Evolutionary conservation across 805 yeast genomes (phyloP).

Genomic region (Starmerella riodocensis): DNA sequence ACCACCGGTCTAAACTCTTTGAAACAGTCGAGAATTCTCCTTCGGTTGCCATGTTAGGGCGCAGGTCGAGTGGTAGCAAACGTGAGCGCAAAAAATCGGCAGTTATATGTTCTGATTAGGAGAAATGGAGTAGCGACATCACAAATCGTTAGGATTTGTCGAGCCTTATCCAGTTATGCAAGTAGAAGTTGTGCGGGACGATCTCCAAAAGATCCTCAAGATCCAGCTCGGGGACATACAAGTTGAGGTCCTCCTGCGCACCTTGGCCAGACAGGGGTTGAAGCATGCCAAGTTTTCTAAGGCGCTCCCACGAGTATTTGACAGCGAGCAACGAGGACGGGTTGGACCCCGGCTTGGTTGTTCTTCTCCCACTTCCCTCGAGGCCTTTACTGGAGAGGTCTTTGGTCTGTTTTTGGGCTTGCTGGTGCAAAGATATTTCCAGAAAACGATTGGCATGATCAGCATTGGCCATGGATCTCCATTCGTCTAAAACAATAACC

Average conservation of each 20-base stretch:
- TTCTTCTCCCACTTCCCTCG: neutral
- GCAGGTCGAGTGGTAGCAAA: too few species aligned
- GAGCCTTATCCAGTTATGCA: constrained; percentile 32
- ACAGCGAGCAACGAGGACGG: constrained; percentile 41
- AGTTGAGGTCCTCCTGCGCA: constrained; percentile 29
- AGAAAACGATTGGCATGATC: constrained; percentile 31
- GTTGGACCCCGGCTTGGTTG: constrained; percentile 9
- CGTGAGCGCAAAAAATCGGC: too few species aligned
- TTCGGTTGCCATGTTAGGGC: too few species aligned
- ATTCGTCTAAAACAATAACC: constrained; percentile 67
- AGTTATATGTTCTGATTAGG: too few species aligned
- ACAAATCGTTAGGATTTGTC: too few species aligned
- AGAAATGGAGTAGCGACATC: too few species aligned
- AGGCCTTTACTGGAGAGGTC: neutral
- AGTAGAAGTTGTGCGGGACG: constrained; percentile 29
- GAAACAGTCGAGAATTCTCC: too few species aligned
- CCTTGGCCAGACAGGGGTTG: constrained; percentile 30
- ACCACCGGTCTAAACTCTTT: too few species aligned
- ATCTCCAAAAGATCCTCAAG: constrained; percentile 26
- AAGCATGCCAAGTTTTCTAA: constrained; percentile 44
- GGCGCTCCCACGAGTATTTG: constrained; percentile 59
- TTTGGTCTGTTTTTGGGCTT: neutral
- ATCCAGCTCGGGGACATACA: constrained; percentile 27
- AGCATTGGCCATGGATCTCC: constrained; percentile 38
- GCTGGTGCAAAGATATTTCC: neutral